Evolutionary conservation across 2,329 filamentous ascomycete genomes (phyloP).

Genomic region (Tolypocladium ophioglossoides): DNA sequence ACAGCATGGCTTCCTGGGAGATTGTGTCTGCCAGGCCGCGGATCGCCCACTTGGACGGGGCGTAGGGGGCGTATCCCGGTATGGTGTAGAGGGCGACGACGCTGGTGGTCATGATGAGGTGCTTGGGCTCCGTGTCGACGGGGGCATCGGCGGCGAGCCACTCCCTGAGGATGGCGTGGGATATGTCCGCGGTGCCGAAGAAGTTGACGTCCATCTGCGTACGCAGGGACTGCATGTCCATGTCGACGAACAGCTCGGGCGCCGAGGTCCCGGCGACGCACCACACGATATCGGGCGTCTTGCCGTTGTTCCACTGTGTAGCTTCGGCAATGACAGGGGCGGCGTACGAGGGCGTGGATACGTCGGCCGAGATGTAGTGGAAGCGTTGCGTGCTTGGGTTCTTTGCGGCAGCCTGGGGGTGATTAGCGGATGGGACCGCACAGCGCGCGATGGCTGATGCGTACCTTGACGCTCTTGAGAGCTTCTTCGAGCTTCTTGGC

Average conservation of each 20-base stretch:
- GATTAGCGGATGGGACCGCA: background rate
- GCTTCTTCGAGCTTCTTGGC: slow-evolving; percentile 62
- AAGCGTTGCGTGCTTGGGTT: slow-evolving; percentile 63
- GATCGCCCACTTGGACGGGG: slow-evolving; percentile 76
- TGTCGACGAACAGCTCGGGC: slow-evolving; percentile 70
- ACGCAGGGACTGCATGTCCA: slow-evolving; percentile 53
- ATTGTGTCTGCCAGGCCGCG: slow-evolving; percentile 75
- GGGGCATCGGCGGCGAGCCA: slow-evolving; percentile 53
- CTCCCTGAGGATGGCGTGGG: slow-evolving; percentile 63
- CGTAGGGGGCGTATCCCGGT: slow-evolving; percentile 75
- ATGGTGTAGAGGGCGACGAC: slow-evolving; percentile 65
- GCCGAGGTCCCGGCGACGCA: slow-evolving; percentile 68
- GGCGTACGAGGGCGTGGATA: slow-evolving; percentile 61
- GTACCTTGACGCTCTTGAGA: slow-evolving; percentile 53
- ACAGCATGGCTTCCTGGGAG: slow-evolving; percentile 74
- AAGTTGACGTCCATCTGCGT: slow-evolving; percentile 89
- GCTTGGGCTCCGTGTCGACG: slow-evolving; percentile 44
- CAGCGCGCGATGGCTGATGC: slow-evolving; percentile 5
- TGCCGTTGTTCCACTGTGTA: slow-evolving; percentile 65
- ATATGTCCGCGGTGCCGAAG: slow-evolving; percentile 77
- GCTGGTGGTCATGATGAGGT: slow-evolving; percentile 83
- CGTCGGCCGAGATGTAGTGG: slow-evolving; percentile 73
- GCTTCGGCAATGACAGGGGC: slow-evolving; percentile 59
- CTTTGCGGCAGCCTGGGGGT: slow-evolving; percentile 49
- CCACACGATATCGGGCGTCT: slow-evolving; percentile 78